phyloP scores from a whole-genome alignment of 345 rosid species.

The Salix brachista region DNA sequence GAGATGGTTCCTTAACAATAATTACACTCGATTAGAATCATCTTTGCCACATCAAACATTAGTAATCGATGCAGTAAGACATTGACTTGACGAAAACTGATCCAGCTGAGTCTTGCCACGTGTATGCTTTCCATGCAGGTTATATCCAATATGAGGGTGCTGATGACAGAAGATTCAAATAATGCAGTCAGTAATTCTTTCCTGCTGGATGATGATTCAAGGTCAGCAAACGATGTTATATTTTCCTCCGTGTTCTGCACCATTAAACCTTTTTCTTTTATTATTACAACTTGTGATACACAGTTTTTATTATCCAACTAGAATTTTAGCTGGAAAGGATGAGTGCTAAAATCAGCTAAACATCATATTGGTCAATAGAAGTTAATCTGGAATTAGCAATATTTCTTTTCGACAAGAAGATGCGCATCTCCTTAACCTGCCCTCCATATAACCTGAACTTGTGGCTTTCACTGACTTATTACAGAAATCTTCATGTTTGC shows the following conservation, averaged over 20 bases:
- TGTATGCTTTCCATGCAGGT: conserved; percentile 37
- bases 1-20: too few relatives aligned
- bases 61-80: neutral
- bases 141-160: conserved; percentile 78
- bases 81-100: neutral
- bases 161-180: conserved; percentile 96
- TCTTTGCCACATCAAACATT: conserved; percentile 7
- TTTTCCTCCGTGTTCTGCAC: neutral
- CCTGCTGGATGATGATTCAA: conserved; percentile 91
- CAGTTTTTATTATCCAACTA: neutral
- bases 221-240: conserved; percentile 36
- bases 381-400: neutral
- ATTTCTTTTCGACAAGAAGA: neutral
- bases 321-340: neutral
- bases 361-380: neutral
- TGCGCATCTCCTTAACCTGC: neutral
- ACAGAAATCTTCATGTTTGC: conserved; percentile 19
- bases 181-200: conserved; percentile 92
- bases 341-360: neutral
- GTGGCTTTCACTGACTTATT: conserved; percentile 2
- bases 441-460: neutral
- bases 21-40: conserved; percentile 12
- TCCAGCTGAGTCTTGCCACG: neutral
- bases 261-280: neutral
- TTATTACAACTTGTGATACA: neutral